Base-by-base conservation (phyloP, 805 yeast species). In the Priceomyces melissophilus region DNA sequence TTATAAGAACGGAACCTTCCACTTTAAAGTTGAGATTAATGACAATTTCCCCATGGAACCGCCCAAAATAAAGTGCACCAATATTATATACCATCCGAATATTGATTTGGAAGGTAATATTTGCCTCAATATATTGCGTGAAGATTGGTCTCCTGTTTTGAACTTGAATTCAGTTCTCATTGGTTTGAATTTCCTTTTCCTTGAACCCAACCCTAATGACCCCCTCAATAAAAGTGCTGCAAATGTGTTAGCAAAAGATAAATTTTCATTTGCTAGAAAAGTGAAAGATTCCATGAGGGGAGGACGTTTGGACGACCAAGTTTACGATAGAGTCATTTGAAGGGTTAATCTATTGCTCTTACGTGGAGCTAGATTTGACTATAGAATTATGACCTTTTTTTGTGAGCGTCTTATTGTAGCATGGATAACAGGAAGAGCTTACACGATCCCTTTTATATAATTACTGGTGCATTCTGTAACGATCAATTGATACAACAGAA, bases 91-190 rank as follows among this genome's bases (percentile, higher is more conserved):
- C 63, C 99, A 91, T 58, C 99, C 99, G 10, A 91, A 91, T 56
- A 91, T 91, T 48, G 96, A 91, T 58, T 58, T 79, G 14, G 84
- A 86, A 33, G 98, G 98, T 0, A 91, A 89, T 56, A 86, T 91
- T 4, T 91, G 99, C 57, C 72, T 91, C 45, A 91, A 91, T 57
- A 90, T 91, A 28, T 69, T 91, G 44, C 71, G 98, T 50, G 96
- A 90, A 59, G 98, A 91, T 60, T 91, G 99, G 99, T 81, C 89
- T 23, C 98, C 99, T 0, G 96, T 89, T 0, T 69, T 91, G 49
- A 86, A 84, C 43, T 66, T 91, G 55, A 87, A 85, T 57, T 74
- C 90, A 4, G 81, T 91, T 7, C 72, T 90, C 41, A 82, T 90
- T 30, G 98, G 99, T 0, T 71, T 91, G 40, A 78, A 89, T 53